Base-by-base conservation (phyloP, 371 early-diverging fungal species). In the Rhizomucor pusillus region DNA sequence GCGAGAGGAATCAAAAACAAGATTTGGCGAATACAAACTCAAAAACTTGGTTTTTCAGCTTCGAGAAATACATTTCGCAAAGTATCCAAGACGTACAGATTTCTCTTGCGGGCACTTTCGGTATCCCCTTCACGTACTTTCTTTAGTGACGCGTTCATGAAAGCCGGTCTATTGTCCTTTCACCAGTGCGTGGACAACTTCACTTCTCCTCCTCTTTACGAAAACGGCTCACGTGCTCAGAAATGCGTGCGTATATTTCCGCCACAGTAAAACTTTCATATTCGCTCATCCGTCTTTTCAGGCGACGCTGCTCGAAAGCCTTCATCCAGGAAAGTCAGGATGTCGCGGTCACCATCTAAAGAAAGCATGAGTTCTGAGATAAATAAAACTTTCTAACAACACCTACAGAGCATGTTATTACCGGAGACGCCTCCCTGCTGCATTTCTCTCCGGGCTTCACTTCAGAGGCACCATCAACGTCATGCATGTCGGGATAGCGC, bases 281-380 rank as follows among this genome's bases (percentile, higher is more conserved):
- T 51, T 52, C 13, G 47, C 54, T 60, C 67, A 63, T 54, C 63
- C 46, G 11, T 52, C 60, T n/a, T 36, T 37, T 37, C 37, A 11
- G 11, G 37, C 37, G 37, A 11, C 37, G 37, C 14, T 37, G 37
- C 11, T 14, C 37, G 37, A 37, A 37, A 37, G 14, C 9, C 37
- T 37, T 37, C 37, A 37, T 37, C 14, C 11, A 37, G 14, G 37
- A 37, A 37, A 37, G 37, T 14, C 37, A 37, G 14, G 11, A 37
- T 14, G 14, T 37, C 37, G 11, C 37, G 37, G 37, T 37, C 37
- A 9, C 37, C 37, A 14, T 37, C 37, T 37, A 14, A 14, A 37
- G 37, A 14, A 9, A 37, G 37, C 9, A 37, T 14, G 14, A 37
- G 37, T 37, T 37, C 9, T 37, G 37, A 37, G 14, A 37, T 9